A percentile compares a stretch with the other conserved stretches of the same genome.
Conservation (phyloP, 139 green algal genomes). For the Axilococcus clingmanii region DNA sequence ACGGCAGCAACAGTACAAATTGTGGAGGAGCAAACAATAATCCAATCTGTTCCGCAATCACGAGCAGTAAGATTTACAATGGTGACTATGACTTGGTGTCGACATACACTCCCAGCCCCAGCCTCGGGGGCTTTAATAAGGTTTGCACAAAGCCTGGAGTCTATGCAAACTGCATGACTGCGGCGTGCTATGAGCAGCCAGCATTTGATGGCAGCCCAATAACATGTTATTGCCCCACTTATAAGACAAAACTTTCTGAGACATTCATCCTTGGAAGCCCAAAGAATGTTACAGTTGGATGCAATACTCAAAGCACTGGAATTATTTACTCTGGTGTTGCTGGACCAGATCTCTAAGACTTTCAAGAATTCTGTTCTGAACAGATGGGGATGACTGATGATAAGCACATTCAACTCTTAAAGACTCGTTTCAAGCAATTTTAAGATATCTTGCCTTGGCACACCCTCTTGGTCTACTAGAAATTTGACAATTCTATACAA, state of each 20-base stretch:
- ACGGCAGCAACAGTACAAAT: not conserved
- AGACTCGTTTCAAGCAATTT: too few species aligned
- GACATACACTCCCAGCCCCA: not conserved
- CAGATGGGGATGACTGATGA: too few species aligned
- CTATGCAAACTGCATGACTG: constrained; percentile 16
- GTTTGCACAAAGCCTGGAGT: not conserved
- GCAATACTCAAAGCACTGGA: constrained; percentile 9
- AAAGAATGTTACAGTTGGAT: too few species aligned
- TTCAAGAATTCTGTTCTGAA: too few species aligned
- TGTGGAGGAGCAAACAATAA: constrained; percentile 1
- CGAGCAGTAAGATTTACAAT: constrained; percentile 6
- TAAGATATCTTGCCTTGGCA: too few species aligned
- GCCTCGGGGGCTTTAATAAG: constrained; percentile 5
- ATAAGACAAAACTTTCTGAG: not conserved
- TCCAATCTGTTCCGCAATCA: constrained; percentile 2
- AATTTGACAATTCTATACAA: too few species aligned
- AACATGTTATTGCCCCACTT: constrained; percentile 12
- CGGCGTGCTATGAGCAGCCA: constrained; percentile 2
- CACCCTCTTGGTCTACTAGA: too few species aligned
- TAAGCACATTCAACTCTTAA: too few species aligned
- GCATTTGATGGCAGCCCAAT: constrained; percentile 9
- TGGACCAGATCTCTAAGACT: too few species aligned
- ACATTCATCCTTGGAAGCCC: too few species aligned
- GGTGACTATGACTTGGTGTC: not conserved
- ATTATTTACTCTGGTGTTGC: too few species aligned